Percentiles rank a stretch among this genome's conserved stretches.
Conservation (phyloP, 169 alveolate species). For the Plasmodium chabaudi region DNA sequence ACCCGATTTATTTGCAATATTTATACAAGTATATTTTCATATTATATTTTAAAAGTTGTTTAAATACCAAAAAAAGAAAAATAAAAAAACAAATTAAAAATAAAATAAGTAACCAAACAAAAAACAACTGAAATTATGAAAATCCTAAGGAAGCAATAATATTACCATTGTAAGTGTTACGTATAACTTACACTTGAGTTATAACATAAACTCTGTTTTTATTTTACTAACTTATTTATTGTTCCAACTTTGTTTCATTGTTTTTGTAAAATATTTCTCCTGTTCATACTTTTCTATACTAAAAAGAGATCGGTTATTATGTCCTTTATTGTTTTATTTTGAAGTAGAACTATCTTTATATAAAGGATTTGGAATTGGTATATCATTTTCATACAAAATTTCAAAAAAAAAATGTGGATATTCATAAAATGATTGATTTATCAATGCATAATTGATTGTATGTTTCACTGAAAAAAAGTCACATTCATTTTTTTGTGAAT, state of each 20-base stretch:
- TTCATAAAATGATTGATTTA: constrained; percentile 10
- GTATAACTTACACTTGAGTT: too few relatives aligned
- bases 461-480: background rate
- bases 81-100: too few relatives aligned
- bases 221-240: too few relatives aligned
- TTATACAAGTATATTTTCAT: constrained; percentile 10
- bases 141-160: too few relatives aligned
- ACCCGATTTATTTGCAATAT: too few relatives aligned
- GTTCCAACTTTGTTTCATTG: too few relatives aligned
- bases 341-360: background rate
- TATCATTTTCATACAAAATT: background rate
- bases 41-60: constrained; percentile 1
- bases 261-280: background rate
- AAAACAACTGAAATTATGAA: too few relatives aligned
- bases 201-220: too few relatives aligned
- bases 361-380: constrained; percentile 6
- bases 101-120: too few relatives aligned
- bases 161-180: too few relatives aligned
- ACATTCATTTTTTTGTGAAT: background rate
- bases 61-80: background rate
- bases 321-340: too few relatives aligned
- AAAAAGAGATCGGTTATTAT: too few relatives aligned
- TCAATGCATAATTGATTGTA: background rate
- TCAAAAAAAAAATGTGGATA: constrained; percentile 29
- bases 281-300: background rate